phyloP scores from a whole-genome alignment of 2,329 filamentous ascomycete species.

The Pezicula radicicola region DNA sequence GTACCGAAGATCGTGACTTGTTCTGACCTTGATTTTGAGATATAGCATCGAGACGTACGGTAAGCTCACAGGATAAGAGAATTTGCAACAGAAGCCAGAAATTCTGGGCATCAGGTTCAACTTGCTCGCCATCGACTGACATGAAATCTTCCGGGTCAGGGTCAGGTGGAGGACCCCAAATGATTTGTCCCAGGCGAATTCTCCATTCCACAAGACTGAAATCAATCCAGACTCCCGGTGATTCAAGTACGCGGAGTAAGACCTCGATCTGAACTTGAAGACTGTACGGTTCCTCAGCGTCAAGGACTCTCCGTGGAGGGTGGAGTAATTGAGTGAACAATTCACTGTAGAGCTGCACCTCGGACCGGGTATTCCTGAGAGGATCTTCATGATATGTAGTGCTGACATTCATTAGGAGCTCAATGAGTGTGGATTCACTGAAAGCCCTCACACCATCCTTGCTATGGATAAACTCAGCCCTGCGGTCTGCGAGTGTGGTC shows the following conservation, averaged over 20 bases:
- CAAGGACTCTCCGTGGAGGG: conserved; percentile 52
- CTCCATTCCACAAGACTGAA: conserved; percentile 74
- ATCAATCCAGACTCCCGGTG: conserved; percentile 70
- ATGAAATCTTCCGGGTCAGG: conserved; percentile 48
- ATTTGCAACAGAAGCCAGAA: conserved; percentile 68
- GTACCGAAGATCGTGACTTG: conserved; percentile 51
- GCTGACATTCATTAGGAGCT: conserved; percentile 51
- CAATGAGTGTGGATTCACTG: conserved; percentile 55
- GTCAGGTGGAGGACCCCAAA: conserved; percentile 58
- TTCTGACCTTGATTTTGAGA: conserved; percentile 55
- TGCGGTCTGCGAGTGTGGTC: conserved; percentile 16
- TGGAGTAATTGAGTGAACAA: conserved; percentile 59
- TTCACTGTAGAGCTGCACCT: conserved; percentile 59
- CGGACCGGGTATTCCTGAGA: conserved; percentile 44
- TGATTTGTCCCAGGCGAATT: conserved; percentile 67
- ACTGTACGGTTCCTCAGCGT: conserved; percentile 56
- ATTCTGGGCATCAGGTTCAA: conserved; percentile 56
- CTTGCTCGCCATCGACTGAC: conserved; percentile 45
- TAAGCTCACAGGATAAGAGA: conserved; percentile 61
- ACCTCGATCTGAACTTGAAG: conserved; percentile 69
- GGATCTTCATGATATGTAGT: conserved; percentile 52
- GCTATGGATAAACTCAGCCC: conserved; percentile 28
- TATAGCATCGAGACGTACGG: conserved; percentile 61
- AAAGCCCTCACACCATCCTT: conserved; percentile 45
- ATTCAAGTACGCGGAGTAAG: conserved; percentile 61